Percentiles rank a stretch among this genome's conserved stretches.
Conservation (phyloP, 2,329 filamentous ascomycete species). For the Botrytis fragariae region DNA sequence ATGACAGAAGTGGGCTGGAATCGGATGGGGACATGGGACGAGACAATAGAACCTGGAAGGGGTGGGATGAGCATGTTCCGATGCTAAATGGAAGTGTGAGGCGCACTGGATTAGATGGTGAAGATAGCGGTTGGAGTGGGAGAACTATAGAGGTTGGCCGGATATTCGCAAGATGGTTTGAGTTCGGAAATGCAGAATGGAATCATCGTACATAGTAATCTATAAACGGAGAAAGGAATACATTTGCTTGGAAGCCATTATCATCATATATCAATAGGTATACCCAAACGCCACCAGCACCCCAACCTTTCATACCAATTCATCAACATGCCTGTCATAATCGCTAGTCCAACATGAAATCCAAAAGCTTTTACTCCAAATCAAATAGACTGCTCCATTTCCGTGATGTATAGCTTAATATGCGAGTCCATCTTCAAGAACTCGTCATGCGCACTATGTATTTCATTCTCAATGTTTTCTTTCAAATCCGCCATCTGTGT, state of each 20-base stretch:
- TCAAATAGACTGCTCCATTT: slow-evolving; percentile 83
- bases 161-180: slow-evolving; percentile 66
- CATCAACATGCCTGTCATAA: slow-evolving; percentile 17
- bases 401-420: slow-evolving; percentile 95
- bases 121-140: slow-evolving; percentile 56
- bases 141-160: slow-evolving; percentile 56
- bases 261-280: slow-evolving; percentile 37
- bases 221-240: not conserved
- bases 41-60: slow-evolving; percentile 20
- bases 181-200: slow-evolving; percentile 46
- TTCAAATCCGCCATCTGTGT: slow-evolving; percentile 92
- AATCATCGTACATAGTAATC: slow-evolving; percentile 23
- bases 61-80: slow-evolving; percentile 55
- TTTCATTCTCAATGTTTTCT: slow-evolving; percentile 93
- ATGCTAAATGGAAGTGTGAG: slow-evolving; percentile 57
- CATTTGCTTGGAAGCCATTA: slow-evolving; percentile 29
- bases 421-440: slow-evolving; percentile 98
- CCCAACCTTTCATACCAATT: slow-evolving; percentile 20
- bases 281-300: slow-evolving; percentile 35
- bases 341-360: slow-evolving; percentile 21
- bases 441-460: slow-evolving; percentile 85
- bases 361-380: slow-evolving; percentile 25
- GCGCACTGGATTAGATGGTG: slow-evolving; percentile 42
- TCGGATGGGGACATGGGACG: not conserved
- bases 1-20: not conserved